Percentiles rank a stretch among this genome's conserved stretches.
Conservation (phyloP, 169 alveolate species). For the Plasmodium relictum region DNA sequence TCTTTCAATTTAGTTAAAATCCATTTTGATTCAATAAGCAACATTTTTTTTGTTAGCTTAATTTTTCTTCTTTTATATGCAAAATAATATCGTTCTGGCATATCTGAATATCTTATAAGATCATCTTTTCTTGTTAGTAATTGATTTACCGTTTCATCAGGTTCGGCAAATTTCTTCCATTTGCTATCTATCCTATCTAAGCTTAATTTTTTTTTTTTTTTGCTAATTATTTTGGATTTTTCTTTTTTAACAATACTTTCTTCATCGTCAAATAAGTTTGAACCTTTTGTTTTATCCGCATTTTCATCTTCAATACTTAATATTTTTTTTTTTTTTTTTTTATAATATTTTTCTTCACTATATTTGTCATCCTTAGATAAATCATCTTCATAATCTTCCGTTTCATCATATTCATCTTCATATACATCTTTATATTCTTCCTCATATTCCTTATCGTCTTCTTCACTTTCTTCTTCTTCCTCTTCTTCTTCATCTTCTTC, state of each 20-base stretch:
- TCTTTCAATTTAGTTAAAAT: constrained; percentile 76
- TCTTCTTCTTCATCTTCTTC: background rate
- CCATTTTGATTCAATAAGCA: constrained; percentile 85
- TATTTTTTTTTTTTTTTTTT: constrained; percentile 33
- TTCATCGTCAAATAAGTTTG: constrained; percentile 37
- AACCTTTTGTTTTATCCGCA: constrained; percentile 10
- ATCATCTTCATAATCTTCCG: constrained; percentile 19
- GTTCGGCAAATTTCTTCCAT: constrained; percentile 79
- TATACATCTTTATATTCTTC: constrained; percentile 30
- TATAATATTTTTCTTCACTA: constrained; percentile 10
- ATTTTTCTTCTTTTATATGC: constrained; percentile 35
- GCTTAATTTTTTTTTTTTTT: constrained; percentile 20
- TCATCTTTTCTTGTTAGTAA: constrained; percentile 82
- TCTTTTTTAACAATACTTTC: constrained; percentile 13
- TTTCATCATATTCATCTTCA: constrained; percentile 33
- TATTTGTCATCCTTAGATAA: constrained; percentile 7
- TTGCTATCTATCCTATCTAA: constrained; percentile 6
- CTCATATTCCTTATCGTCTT: constrained; percentile 30
- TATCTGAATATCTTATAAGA: constrained; percentile 79
- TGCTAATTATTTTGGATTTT: constrained; percentile 13
- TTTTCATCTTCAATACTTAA: constrained; percentile 29
- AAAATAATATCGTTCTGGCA: constrained; percentile 83
- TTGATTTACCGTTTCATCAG: constrained; percentile 84
- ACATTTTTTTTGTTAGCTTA: constrained; percentile 76
- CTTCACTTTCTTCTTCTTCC: background rate